A percentile compares a stretch with the other conserved stretches of the same genome.
phyloP scores from a whole-genome alignment of 108 stramenopile genomes.

The Stephanodiscus triporus region DNA sequence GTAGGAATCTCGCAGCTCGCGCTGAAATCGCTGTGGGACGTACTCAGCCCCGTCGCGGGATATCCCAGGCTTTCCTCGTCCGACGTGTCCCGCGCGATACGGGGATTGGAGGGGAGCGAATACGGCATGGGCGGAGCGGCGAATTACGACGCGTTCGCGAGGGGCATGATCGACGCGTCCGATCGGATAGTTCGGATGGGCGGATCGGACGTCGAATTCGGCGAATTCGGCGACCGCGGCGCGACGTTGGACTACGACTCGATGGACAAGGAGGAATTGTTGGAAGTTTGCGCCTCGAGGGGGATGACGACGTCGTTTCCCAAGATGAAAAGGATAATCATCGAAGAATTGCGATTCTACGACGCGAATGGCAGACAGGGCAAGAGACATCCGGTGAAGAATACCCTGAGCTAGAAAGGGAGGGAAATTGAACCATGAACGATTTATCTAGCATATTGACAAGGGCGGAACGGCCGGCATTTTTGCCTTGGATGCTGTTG shows the following conservation, averaged over 20 bases:
- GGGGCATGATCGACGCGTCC: conserved; percentile 1
- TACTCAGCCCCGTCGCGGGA: conserved; percentile 27
- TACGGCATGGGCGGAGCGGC: conserved; percentile 36
- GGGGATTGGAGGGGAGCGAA: conserved; percentile 24
- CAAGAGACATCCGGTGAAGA: conserved; percentile 46
- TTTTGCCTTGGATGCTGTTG: too few species aligned
- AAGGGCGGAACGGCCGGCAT: too few species aligned
- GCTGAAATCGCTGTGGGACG: conserved; percentile 23
- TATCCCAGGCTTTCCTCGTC: conserved; percentile 30
- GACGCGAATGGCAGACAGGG: conserved; percentile 45
- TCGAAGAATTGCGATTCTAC: conserved; percentile 51
- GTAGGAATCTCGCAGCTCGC: conserved; percentile 14
- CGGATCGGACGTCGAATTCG: conserved; percentile 2
- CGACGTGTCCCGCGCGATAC: conserved; percentile 25
- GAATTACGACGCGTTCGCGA: not conserved
- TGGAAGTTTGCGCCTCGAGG: conserved; percentile 22
- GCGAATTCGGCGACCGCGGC: not conserved
- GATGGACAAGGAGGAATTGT: conserved; percentile 39
- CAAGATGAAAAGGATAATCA: conserved; percentile 46
- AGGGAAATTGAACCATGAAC: too few species aligned
- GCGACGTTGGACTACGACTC: conserved; percentile 41
- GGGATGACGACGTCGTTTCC: conserved; percentile 43
- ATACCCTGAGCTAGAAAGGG: conserved; percentile 32
- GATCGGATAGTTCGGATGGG: conserved; percentile 3
- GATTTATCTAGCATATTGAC: too few species aligned